Conservation (phyloP, 1,284 basidiomycete species). For the Inonotus obliquus region DNA sequence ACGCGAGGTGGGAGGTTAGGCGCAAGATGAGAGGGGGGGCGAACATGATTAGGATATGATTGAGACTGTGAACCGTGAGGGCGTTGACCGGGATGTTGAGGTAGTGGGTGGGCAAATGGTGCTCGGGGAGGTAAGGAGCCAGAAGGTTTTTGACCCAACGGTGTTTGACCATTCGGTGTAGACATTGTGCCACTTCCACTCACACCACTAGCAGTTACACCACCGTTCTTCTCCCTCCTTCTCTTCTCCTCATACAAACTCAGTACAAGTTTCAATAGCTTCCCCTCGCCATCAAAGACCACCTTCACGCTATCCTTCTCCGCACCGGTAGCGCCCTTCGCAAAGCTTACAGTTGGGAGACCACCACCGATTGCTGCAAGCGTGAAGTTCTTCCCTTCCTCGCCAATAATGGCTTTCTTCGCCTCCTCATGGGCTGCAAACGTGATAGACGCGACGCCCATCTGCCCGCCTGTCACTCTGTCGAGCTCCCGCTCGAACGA, state of each 20-base stretch:
- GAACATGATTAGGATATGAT: not conserved
- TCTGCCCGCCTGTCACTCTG: constrained; percentile 70
- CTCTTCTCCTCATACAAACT: constrained; percentile 54
- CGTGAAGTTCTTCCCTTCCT: constrained; percentile 48
- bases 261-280: constrained; percentile 52
- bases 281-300: constrained; percentile 59
- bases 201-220: constrained; percentile 1
- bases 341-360: not conserved
- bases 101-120: not conserved
- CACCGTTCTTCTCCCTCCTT: constrained; percentile 42
- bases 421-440: constrained; percentile 61
- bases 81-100: not conserved
- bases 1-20: not conserved
- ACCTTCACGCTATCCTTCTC: constrained; percentile 50
- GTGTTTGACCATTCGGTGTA: constrained; percentile 16
- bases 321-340: not conserved
- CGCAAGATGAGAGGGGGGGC: constrained; percentile 14
- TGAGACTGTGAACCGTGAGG: not conserved
- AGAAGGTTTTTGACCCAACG: not conserved
- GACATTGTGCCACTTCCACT: constrained; percentile 16
- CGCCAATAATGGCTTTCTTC: constrained; percentile 54
- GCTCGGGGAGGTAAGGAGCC: not conserved
- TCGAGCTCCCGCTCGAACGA: constrained; percentile 82
- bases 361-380: constrained; percentile 4
- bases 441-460: constrained; percentile 81